Evolutionary conservation across 352 stramenopile species (phyloP).

Genomic region (Globisporangium okanoganense): DNA sequence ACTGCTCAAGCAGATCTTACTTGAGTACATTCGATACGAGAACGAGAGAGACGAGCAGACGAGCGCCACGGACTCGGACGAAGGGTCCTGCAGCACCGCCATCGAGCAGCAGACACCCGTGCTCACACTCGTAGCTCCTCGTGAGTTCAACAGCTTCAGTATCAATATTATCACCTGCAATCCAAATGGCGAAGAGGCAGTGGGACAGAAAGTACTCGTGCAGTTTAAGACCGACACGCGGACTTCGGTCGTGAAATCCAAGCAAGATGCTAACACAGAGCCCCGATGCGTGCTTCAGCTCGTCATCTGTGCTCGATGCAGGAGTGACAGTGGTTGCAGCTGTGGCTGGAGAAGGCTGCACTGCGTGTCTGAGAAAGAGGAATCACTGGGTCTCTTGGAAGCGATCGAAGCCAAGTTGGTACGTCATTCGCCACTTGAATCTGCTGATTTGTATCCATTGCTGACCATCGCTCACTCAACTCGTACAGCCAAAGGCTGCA

Average conservation of each 20-base stretch:
- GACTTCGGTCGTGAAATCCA: neutral
- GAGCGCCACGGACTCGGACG: neutral
- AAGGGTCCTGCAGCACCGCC: neutral
- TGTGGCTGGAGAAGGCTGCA: conserved; percentile 30
- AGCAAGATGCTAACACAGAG: neutral
- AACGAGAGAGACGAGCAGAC: neutral
- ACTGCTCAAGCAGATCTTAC: conserved; percentile 27
- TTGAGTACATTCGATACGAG: conserved; percentile 11
- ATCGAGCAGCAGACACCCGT: neutral
- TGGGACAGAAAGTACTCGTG: conserved; percentile 1
- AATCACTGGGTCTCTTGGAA: conserved; percentile 25
- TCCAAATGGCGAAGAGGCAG: neutral
- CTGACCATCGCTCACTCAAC: neutral
- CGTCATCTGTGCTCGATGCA: conserved; percentile 25
- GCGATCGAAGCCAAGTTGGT: conserved; percentile 29
- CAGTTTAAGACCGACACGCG: conserved; percentile 10
- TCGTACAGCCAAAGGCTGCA: conserved; percentile 4
- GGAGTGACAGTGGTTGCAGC: conserved; percentile 5
- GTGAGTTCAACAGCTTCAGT: neutral
- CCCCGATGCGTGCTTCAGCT: conserved; percentile 13
- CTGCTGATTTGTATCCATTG: neutral
- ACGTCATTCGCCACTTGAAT: neutral
- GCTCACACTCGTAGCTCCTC: conserved; percentile 5
- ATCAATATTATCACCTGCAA: neutral
- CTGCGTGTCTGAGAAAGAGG: conserved; percentile 14